These are phyloP conservation scores for Botrytis hyacinthi DNA, from an alignment of 2,329 filamentous ascomycete genomes.

Conservation along the genomic window DNA sequence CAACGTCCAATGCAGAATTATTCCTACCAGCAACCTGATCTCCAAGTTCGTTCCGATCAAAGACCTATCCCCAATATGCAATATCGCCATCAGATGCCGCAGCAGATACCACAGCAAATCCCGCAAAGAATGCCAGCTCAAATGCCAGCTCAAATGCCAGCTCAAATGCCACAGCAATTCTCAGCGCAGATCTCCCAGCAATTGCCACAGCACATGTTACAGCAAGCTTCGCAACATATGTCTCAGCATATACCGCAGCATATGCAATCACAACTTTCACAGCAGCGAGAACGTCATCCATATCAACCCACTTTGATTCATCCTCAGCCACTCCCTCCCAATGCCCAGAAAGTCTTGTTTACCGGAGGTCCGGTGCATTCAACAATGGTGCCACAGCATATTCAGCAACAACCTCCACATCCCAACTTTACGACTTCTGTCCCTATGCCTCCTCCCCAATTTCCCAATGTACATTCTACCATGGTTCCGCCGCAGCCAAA, in stretches of 20 bases:
- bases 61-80: neutral
- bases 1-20: constrained; percentile 22
- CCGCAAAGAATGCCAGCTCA: neutral
- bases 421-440: constrained; percentile 21
- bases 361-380: constrained; percentile 41
- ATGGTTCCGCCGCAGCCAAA: constrained; percentile 32
- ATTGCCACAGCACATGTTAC: constrained; percentile 8
- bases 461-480: constrained; percentile 33
- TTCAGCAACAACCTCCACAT: constrained; percentile 27
- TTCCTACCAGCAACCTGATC: constrained; percentile 32
- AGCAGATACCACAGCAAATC: constrained; percentile 10
- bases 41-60: constrained; percentile 21
- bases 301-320: constrained; percentile 39
- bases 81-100: constrained; percentile 16
- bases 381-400: constrained; percentile 37
- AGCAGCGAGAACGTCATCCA: constrained; percentile 31
- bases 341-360: constrained; percentile 54
- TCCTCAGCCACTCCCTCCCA: constrained; percentile 47
- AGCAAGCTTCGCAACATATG: constrained; percentile 26
- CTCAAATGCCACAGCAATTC: constrained; percentile 26
- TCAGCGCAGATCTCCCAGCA: constrained; percentile 15
- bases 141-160: constrained; percentile 17
- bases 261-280: constrained; percentile 24
- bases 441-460: constrained; percentile 30
- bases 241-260: neutral